These are phyloP conservation scores for Lobosporangium transversale DNA, from an alignment of 192 early-diverging fungal genomes.

Conservation along the genomic window DNA sequence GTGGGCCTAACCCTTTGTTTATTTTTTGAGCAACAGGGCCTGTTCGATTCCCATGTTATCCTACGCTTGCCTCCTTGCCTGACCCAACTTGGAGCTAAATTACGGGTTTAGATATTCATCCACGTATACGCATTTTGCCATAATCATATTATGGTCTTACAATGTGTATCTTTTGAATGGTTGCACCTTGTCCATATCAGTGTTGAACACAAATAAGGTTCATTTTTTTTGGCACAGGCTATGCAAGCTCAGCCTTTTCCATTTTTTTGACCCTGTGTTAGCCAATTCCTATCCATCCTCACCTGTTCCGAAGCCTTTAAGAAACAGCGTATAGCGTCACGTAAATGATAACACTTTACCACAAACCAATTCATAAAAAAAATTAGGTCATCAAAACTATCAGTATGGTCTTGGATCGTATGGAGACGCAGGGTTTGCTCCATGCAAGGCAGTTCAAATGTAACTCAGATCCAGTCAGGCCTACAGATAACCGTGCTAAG, in stretches of 20 bases:
- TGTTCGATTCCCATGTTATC: neutral
- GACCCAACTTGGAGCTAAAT: neutral
- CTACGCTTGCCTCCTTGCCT: neutral
- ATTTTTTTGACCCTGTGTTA: neutral
- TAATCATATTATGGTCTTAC: too few relatives aligned
- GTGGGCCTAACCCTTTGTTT: constrained; percentile 1
- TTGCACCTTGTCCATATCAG: too few relatives aligned
- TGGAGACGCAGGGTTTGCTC: constrained; percentile 74
- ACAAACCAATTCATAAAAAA: neutral
- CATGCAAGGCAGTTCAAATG: constrained; percentile 49
- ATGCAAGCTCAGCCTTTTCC: too few relatives aligned
- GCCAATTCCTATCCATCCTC: constrained; percentile 10
- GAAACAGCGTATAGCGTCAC: too few relatives aligned
- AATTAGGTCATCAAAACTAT: constrained; percentile 84
- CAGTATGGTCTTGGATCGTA: constrained; percentile 75
- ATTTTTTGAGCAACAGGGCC: neutral
- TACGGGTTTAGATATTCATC: neutral
- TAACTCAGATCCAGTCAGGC: constrained; percentile 63
- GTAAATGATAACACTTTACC: too few relatives aligned
- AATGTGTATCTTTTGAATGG: too few relatives aligned
- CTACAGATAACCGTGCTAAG: constrained; percentile 89
- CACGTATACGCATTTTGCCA: too few relatives aligned
- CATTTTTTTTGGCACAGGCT: too few relatives aligned
- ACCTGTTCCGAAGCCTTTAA: too few relatives aligned
- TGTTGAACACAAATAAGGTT: too few relatives aligned